Evolutionary conservation across 805 yeast genomes (phyloP).

Genomic region (Candida cerambycidarum): DNA sequence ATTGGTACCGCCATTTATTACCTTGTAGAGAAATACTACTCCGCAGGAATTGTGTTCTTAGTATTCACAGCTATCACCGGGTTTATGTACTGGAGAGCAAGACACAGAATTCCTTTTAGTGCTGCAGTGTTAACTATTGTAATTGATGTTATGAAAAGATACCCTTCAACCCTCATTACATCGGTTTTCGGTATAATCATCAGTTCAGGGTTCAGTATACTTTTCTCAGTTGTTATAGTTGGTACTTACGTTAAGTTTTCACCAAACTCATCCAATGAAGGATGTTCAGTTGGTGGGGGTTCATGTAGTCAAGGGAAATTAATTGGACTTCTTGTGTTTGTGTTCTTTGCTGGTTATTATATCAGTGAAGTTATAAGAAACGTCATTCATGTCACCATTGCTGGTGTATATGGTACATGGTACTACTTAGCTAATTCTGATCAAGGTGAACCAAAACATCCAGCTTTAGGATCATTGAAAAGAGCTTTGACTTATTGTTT

Average conservation of each 20-base stretch:
- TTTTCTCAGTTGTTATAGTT: conserved; percentile 67
- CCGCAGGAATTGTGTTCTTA: conserved; percentile 76
- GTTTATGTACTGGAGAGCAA: conserved; percentile 70
- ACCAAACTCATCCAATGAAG: conserved; percentile 51
- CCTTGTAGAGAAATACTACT: conserved; percentile 64
- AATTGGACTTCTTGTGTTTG: conserved; percentile 68
- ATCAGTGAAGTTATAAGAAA: conserved; percentile 81
- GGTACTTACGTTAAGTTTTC: conserved; percentile 79
- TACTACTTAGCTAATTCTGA: conserved; percentile 75
- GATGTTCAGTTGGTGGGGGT: conserved; percentile 55
- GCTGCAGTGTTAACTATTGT: conserved; percentile 67
- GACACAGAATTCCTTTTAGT: conserved; percentile 71
- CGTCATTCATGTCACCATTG: conserved; percentile 73
- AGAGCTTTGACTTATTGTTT: conserved; percentile 83
- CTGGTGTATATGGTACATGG: conserved; percentile 91
- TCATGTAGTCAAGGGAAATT: conserved; percentile 56
- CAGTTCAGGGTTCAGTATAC: conserved; percentile 60
- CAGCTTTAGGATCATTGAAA: conserved; percentile 77
- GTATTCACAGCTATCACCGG: conserved; percentile 65
- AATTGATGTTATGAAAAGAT: conserved; percentile 72
- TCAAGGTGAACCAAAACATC: conserved; percentile 75
- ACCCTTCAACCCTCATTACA: conserved; percentile 67
- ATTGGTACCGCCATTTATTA: conserved; percentile 77
- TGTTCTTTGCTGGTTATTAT: conserved; percentile 80
- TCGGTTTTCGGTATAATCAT: conserved; percentile 60